These are phyloP conservation scores for Solanum hybrid DNA, from an alignment of 305 asterid species.

Conservation along the genomic window DNA sequence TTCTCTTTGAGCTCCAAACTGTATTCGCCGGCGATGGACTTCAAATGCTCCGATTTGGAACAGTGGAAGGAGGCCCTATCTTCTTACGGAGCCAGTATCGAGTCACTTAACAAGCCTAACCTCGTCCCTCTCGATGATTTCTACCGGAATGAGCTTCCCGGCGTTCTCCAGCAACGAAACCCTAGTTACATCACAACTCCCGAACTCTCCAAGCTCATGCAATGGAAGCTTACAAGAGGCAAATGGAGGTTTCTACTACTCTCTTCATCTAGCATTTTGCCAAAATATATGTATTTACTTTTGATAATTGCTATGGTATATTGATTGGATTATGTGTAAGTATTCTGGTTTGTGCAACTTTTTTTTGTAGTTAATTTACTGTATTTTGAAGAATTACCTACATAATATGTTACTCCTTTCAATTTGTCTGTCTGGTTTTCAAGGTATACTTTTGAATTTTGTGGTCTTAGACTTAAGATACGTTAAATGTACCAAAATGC, in stretches of 20 bases:
- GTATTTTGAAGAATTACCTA: neutral
- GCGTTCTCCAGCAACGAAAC: slow-evolving; percentile 44
- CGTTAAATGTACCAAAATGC: neutral
- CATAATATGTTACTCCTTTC: neutral
- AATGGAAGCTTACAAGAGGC: slow-evolving; percentile 84
- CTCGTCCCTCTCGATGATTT: slow-evolving; percentile 54
- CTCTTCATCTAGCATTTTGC: neutral
- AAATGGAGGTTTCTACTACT: slow-evolving; percentile 40
- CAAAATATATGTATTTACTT: neutral
- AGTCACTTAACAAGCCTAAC: slow-evolving; percentile 39
- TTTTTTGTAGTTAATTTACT: neutral
- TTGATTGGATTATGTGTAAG: neutral
- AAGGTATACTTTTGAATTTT: neutral
- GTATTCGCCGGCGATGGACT: slow-evolving; percentile 23
- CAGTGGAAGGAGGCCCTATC: slow-evolving; percentile 48
- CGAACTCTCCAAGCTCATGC: slow-evolving; percentile 64
- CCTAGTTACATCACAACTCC: slow-evolving; percentile 49
- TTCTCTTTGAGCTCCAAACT: neutral
- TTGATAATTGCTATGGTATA: neutral
- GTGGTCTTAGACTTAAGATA: neutral
- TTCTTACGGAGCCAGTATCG: slow-evolving; percentile 35
- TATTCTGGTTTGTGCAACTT: neutral
- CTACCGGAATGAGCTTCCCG: slow-evolving; percentile 65
- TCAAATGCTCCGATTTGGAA: slow-evolving; percentile 32
- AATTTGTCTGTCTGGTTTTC: neutral